Conservation (phyloP, 2,329 filamentous ascomycete genomes). For the Dactylellina leptospora region DNA sequence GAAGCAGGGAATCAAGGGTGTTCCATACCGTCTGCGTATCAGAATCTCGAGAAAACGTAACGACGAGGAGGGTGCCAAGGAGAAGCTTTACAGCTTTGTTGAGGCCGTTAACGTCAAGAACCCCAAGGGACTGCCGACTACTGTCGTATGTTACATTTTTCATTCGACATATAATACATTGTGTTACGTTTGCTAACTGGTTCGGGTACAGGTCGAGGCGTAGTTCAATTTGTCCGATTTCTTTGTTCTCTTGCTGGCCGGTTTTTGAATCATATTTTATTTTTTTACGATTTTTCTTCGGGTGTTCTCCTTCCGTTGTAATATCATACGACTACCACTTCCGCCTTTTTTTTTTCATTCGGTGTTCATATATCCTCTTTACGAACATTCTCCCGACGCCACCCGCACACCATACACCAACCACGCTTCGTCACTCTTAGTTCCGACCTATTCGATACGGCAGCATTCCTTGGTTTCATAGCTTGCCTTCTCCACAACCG, state of each 20-base stretch:
- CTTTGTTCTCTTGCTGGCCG: slow-evolving; percentile 38
- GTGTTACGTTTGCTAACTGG: background rate
- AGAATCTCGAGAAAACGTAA: slow-evolving; percentile 99
- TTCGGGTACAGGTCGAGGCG: slow-evolving; percentile 27
- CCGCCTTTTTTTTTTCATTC: slow-evolving; percentile 33
- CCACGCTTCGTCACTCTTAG: background rate
- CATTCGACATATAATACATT: background rate
- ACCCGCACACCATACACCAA: background rate
- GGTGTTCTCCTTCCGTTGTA: slow-evolving; percentile 44
- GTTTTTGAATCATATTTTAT: slow-evolving; percentile 43
- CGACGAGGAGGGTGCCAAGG: slow-evolving; percentile 99
- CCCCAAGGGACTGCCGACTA: slow-evolving; percentile 94
- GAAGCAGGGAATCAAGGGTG: slow-evolving; percentile 98
- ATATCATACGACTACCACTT: slow-evolving; percentile 36
- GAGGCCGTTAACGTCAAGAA: slow-evolving; percentile 99
- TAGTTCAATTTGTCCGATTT: slow-evolving; percentile 32
- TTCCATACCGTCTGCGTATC: slow-evolving; percentile 94
- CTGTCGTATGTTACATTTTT: slow-evolving; percentile 69
- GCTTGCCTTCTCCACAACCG: background rate
- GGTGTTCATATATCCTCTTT: slow-evolving; percentile 52
- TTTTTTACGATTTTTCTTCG: slow-evolving; percentile 26
- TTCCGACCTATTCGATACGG: background rate
- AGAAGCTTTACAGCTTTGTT: slow-evolving; percentile 99
- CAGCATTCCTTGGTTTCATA: slow-evolving; percentile 2
- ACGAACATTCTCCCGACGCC: slow-evolving; percentile 12